A percentile compares a stretch with the other conserved stretches of the same genome.
Evolutionary conservation across 371 early-diverging fungal genomes (phyloP).

Genomic region (Circinella minor): DNA sequence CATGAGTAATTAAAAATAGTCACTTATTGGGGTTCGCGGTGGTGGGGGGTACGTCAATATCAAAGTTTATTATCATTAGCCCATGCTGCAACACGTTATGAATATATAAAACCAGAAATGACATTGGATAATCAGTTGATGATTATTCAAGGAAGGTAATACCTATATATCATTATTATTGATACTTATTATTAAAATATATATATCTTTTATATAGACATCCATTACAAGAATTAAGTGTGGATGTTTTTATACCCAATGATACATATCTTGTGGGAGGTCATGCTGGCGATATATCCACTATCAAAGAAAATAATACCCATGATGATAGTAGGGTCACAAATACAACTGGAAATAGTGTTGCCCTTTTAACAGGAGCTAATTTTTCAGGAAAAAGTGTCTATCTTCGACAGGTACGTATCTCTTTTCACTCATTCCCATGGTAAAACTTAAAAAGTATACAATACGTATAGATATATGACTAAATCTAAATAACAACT

Average conservation of each 20-base stretch:
- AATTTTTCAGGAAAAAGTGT: constrained; percentile 84
- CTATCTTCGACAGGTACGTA: constrained; percentile 73
- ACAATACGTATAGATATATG: too few relatives aligned
- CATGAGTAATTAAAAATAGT: not conserved
- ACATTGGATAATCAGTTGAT: constrained; percentile 52
- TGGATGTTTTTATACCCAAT: constrained; percentile 71
- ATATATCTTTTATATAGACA: constrained; percentile 50
- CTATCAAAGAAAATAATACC: not conserved
- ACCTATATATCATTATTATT: not conserved
- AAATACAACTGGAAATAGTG: constrained; percentile 23
- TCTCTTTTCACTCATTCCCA: too few relatives aligned
- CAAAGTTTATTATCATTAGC: constrained; percentile 71
- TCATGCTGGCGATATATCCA: not conserved
- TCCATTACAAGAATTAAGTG: constrained; percentile 71
- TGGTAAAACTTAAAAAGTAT: too few relatives aligned
- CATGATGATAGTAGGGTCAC: not conserved
- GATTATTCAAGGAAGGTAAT: constrained; percentile 68
- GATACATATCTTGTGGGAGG: constrained; percentile 56
- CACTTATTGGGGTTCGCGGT: too few relatives aligned
- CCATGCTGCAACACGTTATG: constrained; percentile 57
- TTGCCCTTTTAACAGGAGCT: constrained; percentile 75
- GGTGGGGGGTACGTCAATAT: too few relatives aligned
- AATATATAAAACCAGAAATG: constrained; percentile 65
- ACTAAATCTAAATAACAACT: too few relatives aligned
- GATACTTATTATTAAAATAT: too few relatives aligned